Evolutionary conservation across 2,329 filamentous ascomycete genomes (phyloP).

Genomic region (Neodidymelliopsis sp.): DNA sequence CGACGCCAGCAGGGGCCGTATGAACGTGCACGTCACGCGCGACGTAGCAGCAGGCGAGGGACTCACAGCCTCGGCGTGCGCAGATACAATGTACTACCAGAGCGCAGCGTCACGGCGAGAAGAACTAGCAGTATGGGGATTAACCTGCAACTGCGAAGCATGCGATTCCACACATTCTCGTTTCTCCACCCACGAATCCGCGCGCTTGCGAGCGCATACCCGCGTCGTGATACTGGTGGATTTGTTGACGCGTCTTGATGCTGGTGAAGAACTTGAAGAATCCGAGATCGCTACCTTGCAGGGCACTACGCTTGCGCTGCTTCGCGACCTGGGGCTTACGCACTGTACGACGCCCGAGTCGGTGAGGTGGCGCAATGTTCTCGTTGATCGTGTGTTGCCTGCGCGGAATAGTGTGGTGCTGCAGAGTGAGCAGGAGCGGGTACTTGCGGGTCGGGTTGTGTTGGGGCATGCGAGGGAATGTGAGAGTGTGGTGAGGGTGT

Average conservation of each 20-base stretch:
- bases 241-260: neutral
- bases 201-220: slow-evolving; percentile 1
- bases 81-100: slow-evolving; percentile 16
- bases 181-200: slow-evolving; percentile 11
- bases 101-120: slow-evolving; percentile 2
- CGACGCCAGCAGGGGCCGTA: slow-evolving; percentile 8
- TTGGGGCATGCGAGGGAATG: slow-evolving; percentile 1
- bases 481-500: slow-evolving; percentile 4
- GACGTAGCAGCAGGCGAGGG: slow-evolving; percentile 15
- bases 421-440: neutral
- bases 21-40: slow-evolving; percentile 21
- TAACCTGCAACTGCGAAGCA: slow-evolving; percentile 21
- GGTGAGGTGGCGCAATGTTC: slow-evolving; percentile 21
- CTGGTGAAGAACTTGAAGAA: neutral
- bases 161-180: slow-evolving; percentile 7
- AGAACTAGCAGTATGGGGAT: slow-evolving; percentile 3
- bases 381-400: slow-evolving; percentile 20
- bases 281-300: no score
- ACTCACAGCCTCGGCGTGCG: slow-evolving; percentile 16
- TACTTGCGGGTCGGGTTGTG: slow-evolving; percentile 1
- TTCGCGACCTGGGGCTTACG: slow-evolving; percentile 9
- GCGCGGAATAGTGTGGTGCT: neutral
- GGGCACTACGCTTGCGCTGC: slow-evolving; percentile 3
- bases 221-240: slow-evolving; percentile 6
- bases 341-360: slow-evolving; percentile 13